Conservation (phyloP, 148 eudicot genomes). For the Vaccinium myrtillus region DNA sequence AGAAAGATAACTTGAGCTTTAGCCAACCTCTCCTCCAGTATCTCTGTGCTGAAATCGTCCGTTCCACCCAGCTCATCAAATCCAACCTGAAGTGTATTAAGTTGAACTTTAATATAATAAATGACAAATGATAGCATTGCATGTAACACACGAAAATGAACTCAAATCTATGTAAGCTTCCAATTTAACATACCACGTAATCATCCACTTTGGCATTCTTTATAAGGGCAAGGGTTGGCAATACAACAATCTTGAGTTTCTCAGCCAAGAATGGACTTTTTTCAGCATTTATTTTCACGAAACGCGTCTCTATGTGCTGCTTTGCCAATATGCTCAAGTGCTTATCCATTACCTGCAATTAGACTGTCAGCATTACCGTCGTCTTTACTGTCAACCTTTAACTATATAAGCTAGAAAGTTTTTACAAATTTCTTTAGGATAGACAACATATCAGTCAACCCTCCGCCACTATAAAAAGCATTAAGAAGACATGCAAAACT, state of each 20-base stretch:
- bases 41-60: slow-evolving; percentile 87
- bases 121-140: background rate
- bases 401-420: background rate
- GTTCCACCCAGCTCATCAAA: slow-evolving; percentile 90
- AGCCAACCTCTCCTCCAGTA: slow-evolving; percentile 86
- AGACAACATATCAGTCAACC: background rate
- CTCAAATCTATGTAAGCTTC: slow-evolving; percentile 1
- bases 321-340: slow-evolving; percentile 80
- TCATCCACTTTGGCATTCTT: slow-evolving; percentile 93
- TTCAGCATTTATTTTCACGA: slow-evolving; percentile 82
- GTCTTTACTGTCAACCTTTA: background rate
- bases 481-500: background rate
- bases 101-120: background rate
- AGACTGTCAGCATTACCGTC: background rate
- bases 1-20: slow-evolving; percentile 63
- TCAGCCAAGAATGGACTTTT: slow-evolving; percentile 94
- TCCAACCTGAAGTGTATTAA: slow-evolving; percentile 59
- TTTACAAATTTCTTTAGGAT: background rate
- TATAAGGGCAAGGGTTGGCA: slow-evolving; percentile 87
- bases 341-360: slow-evolving; percentile 87
- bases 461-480: background rate
- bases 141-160: background rate
- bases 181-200: slow-evolving; percentile 62
- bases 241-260: slow-evolving; percentile 84
- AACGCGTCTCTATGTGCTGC: slow-evolving; percentile 91